Evolutionary conservation across 2,329 filamentous ascomycete species (phyloP), one percentile per base, ranked within the genome.

Genomic region (Diplodia scrobiculata): DNA sequence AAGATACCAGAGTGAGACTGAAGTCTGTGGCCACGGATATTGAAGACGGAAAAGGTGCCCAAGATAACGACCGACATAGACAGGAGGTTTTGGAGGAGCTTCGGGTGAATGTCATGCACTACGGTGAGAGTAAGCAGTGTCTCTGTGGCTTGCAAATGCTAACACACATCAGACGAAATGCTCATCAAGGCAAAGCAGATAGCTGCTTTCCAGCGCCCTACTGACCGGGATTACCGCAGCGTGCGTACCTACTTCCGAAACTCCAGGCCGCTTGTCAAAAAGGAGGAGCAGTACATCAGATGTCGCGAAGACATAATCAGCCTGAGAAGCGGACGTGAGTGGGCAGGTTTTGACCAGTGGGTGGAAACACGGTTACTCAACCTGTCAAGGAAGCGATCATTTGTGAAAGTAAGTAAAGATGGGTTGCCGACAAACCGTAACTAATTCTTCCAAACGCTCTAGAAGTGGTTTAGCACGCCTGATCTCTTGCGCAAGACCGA

Each of bases 251-350:
- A 71, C 70, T 69, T 76, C 60, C 47, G 55, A 10, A 70, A 68
- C 14, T 27, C 67, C 3, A 48, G 66, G 17, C 73, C 74, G 0
- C 62, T 76, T 1, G 67, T 71, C 10, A 45, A 66, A 9, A 71
- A 73, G 55, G 68, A 70, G 19, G 55, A 70, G 53, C 55, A 66
- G 1, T 76, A 70, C 67, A 73, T 77, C 41, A 66, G 63, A 32
- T 68, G 67, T 29, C 74, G 72, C 65, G 74, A 77, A 65, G 75
- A 77, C 60, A 68, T 77, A 25, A 59, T 76, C 1, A 73, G 73
- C 5, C 68, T 77, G 1, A 63, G 71, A 5, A 53, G 66, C 29
- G 75, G 75, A 7, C 68, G 74, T 21, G 75, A 77, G 65, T 71
- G 73, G 66, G 72, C 73, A n/a, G 69, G 68, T 13, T 76, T 77